Percentiles rank a stretch among this genome's conserved stretches.
Evolutionary conservation across 331 rosid genomes (phyloP).

Genomic region (Saraca asoca): DNA sequence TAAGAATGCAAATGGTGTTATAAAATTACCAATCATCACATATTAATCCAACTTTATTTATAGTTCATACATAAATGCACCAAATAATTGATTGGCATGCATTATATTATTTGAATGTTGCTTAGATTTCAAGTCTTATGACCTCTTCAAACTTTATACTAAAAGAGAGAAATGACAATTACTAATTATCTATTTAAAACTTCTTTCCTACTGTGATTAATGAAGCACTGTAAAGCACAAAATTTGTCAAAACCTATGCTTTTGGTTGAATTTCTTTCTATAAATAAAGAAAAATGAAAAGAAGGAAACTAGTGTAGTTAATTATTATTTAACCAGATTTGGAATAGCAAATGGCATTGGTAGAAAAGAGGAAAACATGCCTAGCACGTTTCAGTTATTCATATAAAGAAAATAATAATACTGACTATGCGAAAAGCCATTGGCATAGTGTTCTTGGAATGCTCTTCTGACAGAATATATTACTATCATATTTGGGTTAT

Average conservation of each 20-base stretch:
- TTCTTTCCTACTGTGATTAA: conserved; percentile 20
- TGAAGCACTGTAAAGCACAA: conserved; percentile 24
- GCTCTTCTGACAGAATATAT: conserved; percentile 45
- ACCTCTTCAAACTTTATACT: background rate
- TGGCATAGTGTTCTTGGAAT: conserved; percentile 34
- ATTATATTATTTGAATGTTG: conserved; percentile 3
- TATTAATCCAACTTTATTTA: conserved; percentile 1
- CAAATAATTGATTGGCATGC: conserved; percentile 29
- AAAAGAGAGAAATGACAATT: background rate
- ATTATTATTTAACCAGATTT: conserved; percentile 28
- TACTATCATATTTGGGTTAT: too few species aligned
- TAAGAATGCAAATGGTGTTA: background rate
- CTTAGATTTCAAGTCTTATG: conserved; percentile 10
- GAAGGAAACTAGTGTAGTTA: conserved; percentile 8
- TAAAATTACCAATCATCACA: background rate
- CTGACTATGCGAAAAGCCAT: conserved; percentile 29
- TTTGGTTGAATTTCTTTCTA: conserved; percentile 24
- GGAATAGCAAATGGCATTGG: conserved; percentile 35
- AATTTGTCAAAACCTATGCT: conserved; percentile 4
- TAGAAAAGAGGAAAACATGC: conserved; percentile 40
- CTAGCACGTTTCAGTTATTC: conserved; percentile 39
- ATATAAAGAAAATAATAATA: background rate
- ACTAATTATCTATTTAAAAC: conserved; percentile 16
- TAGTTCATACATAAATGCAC: conserved; percentile 5
- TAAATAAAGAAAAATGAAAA: background rate